phyloP scores from a whole-genome alignment of 345 rosid species.

The Fremontodendron californicum region DNA sequence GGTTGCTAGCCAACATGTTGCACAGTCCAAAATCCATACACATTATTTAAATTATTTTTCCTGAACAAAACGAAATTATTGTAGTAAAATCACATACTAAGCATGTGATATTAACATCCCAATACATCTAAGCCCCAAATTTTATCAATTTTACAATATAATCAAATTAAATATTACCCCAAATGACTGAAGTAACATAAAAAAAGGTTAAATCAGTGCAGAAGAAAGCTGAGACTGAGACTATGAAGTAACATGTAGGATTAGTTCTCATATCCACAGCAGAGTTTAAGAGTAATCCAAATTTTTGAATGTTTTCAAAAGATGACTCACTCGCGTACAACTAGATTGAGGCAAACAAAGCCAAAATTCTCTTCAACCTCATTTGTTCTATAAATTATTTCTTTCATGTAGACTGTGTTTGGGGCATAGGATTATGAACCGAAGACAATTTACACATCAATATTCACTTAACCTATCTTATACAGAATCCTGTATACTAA shows the following conservation, averaged over 20 bases:
- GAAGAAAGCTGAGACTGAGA: not conserved
- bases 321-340: not conserved
- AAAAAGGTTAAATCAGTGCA: not conserved
- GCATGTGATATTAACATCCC: not conserved
- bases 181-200: not conserved
- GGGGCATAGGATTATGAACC: not conserved
- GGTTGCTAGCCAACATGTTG: not conserved
- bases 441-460: not conserved
- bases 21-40: not conserved
- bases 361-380: not conserved
- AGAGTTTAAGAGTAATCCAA: not conserved
- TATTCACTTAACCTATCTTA: not conserved
- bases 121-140: not conserved
- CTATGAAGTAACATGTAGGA: not conserved
- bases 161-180: constrained; percentile 4
- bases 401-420: not conserved
- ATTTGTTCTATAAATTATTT: not conserved
- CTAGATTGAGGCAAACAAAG: not conserved
- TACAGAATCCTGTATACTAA: not conserved
- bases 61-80: not conserved
- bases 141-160: not conserved
- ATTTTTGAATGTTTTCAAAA: not conserved
- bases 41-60: not conserved
- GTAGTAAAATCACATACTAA: not conserved
- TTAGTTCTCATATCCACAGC: not conserved